Evolutionary conservation across 352 stramenopile genomes (phyloP).

Genomic region (Globisporangium cederbergense): DNA sequence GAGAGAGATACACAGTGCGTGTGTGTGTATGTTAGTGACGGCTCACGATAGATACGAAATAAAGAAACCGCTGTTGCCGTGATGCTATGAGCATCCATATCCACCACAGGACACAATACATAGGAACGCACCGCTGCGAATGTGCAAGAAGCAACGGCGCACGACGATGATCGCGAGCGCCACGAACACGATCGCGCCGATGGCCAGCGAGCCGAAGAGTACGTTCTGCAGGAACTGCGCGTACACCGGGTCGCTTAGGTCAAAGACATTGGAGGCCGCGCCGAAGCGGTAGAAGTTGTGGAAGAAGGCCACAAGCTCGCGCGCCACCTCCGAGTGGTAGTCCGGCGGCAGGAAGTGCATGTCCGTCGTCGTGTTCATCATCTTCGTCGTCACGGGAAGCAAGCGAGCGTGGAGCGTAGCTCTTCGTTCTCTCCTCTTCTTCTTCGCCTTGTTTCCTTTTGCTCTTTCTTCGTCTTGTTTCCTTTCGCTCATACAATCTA

Average conservation of each 20-base stretch:
- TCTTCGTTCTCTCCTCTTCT: background rate
- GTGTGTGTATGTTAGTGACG: background rate
- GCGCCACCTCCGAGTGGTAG: conserved; percentile 66
- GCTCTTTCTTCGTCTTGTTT: too few species aligned
- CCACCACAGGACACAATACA: background rate
- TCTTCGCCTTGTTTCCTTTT: background rate
- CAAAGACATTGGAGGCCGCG: conserved; percentile 43
- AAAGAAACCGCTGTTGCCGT: background rate
- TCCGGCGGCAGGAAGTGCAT: conserved; percentile 59
- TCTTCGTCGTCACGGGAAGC: background rate
- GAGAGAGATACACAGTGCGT: background rate
- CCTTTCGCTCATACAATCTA: too few species aligned
- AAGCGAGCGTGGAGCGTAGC: background rate
- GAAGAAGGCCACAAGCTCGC: conserved; percentile 68
- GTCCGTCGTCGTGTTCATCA: conserved; percentile 8
- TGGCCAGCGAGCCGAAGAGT: conserved; percentile 57
- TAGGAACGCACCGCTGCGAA: conserved; percentile 45
- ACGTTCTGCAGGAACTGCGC: conserved; percentile 66
- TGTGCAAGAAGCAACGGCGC: conserved; percentile 65
- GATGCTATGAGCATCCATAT: conserved; percentile 1
- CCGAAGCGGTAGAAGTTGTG: conserved; percentile 82
- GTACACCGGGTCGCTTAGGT: conserved; percentile 52
- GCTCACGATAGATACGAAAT: background rate
- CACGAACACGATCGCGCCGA: conserved; percentile 62
- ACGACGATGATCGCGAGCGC: conserved; percentile 64